These are phyloP conservation scores for Tetracentron sinense DNA, from an alignment of 164 flowering plant species.

Conservation along the genomic window DNA sequence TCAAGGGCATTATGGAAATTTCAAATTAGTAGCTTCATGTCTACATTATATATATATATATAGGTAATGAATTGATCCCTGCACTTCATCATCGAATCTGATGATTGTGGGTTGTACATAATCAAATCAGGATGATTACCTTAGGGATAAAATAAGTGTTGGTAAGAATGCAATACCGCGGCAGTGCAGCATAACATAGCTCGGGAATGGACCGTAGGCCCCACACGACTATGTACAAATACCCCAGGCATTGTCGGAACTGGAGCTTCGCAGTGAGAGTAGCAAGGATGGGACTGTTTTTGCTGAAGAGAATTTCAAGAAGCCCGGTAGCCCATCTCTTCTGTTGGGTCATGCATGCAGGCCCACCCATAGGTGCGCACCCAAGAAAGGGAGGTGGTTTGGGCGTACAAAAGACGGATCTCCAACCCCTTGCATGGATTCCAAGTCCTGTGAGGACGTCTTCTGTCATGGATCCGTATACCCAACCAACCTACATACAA, in stretches of 20 bases:
- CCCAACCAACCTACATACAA: conserved; percentile 47
- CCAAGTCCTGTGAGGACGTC: conserved; percentile 49
- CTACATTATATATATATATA: too few species aligned
- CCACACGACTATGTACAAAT: conserved; percentile 25
- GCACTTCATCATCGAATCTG: too few species aligned
- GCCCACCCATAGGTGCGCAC: conserved; percentile 37
- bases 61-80: too few species aligned
- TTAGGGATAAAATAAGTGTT: conserved; percentile 50
- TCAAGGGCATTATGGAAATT: background rate
- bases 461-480: conserved; percentile 51
- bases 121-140: conserved; percentile 28
- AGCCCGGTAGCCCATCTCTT: conserved; percentile 64
- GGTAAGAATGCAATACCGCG: conserved; percentile 51
- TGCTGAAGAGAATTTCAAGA: conserved; percentile 39
- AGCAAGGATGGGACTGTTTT: conserved; percentile 30
- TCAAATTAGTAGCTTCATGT: too few species aligned
- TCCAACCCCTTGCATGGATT: conserved; percentile 56
- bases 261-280: conserved; percentile 27
- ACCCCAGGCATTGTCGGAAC: conserved; percentile 39
- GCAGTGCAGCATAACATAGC: conserved; percentile 40
- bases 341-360: conserved; percentile 32
- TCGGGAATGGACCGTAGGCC: conserved; percentile 43
- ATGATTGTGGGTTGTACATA: too few species aligned
- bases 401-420: conserved; percentile 18
- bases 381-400: conserved; percentile 54